phyloP scores from a whole-genome alignment of 345 rosid genomes.

The Punica granatum region DNA sequence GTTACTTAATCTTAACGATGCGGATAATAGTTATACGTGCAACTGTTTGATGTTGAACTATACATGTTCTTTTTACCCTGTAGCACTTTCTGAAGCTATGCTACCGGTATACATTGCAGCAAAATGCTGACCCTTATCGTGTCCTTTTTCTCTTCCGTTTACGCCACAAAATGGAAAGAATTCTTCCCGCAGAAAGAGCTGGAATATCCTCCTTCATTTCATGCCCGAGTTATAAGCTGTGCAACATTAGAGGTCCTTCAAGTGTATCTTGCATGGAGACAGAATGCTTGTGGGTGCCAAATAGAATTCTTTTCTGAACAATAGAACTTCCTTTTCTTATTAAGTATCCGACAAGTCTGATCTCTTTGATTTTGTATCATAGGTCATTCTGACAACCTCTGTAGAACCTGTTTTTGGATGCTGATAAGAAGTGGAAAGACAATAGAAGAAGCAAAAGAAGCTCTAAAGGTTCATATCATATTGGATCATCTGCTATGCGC shows the following conservation, averaged over 20 bases:
- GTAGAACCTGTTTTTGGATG: slow-evolving; percentile 71
- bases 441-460: slow-evolving; percentile 44
- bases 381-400: slow-evolving; percentile 68
- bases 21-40: neutral
- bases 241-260: slow-evolving; percentile 77
- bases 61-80: neutral
- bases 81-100: neutral
- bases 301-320: neutral
- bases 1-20: neutral
- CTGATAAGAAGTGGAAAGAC: slow-evolving; percentile 60
- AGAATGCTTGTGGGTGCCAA: slow-evolving; percentile 55
- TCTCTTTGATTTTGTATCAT: slow-evolving; percentile 12
- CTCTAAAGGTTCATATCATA: slow-evolving; percentile 43
- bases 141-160: slow-evolving; percentile 64
- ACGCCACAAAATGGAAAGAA: slow-evolving; percentile 62
- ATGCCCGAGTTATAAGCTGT: slow-evolving; percentile 47
- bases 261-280: slow-evolving; percentile 84
- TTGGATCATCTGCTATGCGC: neutral
- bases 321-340: neutral
- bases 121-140: slow-evolving; percentile 63
- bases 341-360: neutral
- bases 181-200: slow-evolving; percentile 52
- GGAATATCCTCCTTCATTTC: slow-evolving; percentile 60
- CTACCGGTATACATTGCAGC: slow-evolving; percentile 34
- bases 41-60: neutral